Conservation (phyloP, 495 filamentous ascomycete genomes). For the Platismatia glauca region DNA sequence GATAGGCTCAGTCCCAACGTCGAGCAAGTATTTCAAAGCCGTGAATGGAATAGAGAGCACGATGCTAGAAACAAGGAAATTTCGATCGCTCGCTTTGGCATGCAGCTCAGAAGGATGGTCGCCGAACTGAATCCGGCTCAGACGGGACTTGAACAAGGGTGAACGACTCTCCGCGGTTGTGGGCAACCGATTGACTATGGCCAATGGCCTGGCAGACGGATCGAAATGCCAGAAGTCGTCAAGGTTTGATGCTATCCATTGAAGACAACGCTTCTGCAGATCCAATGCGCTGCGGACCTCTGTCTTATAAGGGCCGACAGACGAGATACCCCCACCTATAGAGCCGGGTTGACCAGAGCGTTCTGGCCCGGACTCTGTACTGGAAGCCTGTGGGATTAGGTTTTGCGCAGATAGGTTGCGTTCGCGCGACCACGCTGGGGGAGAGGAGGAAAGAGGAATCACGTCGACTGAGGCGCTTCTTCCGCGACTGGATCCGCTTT, state of each 20-base stretch:
- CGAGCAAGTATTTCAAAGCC: constrained; percentile 47
- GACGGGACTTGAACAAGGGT: constrained; percentile 37
- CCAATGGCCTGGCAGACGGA: constrained; percentile 25
- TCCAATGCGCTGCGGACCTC: constrained; percentile 25
- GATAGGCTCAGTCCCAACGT: constrained; percentile 41
- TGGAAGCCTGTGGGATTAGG: neutral
- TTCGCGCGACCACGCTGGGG: neutral
- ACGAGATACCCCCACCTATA: neutral
- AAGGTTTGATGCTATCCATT: constrained; percentile 22
- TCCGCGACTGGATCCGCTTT: constrained; percentile 34
- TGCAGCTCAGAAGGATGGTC: constrained; percentile 44
- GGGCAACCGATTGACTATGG: constrained; percentile 26
- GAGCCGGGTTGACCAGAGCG: too few relatives aligned
- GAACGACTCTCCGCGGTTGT: constrained; percentile 25
- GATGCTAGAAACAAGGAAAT: constrained; percentile 47
- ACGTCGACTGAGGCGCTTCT: constrained; percentile 5
- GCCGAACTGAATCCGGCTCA: constrained; percentile 58
- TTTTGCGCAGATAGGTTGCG: constrained; percentile 30
- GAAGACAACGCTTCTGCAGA: constrained; percentile 24
- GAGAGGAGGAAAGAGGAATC: constrained; percentile 3
- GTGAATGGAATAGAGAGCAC: constrained; percentile 56
- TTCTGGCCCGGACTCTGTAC: constrained; percentile 30
- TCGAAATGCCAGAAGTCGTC: constrained; percentile 31
- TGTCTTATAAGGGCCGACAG: neutral
- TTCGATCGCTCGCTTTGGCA: constrained; percentile 26